phyloP scores from a whole-genome alignment of 139 green algal species.

The Auxenochlorella pyrenoidosa region DNA sequence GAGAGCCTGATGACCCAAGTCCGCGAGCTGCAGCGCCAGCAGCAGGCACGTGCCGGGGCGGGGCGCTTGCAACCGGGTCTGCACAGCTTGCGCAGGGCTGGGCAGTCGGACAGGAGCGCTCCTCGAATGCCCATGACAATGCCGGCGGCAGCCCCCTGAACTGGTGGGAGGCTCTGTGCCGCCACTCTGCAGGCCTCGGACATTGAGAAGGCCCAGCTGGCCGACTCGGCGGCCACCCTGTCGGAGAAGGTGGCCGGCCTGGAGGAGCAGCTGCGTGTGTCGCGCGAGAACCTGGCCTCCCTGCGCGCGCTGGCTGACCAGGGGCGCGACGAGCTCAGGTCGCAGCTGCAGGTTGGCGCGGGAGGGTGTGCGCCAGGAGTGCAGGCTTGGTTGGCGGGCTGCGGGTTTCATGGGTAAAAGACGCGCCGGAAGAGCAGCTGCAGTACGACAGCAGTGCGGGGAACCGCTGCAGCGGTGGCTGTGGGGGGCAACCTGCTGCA shows the following conservation, averaged over 20 bases:
- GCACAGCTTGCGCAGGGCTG: neutral
- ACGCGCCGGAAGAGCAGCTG: too few species aligned
- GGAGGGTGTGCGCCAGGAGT: too few species aligned
- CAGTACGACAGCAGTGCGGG: too few species aligned
- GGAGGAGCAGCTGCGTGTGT: conserved; percentile 23
- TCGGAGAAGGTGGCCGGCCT: neutral
- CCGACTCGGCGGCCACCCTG: neutral
- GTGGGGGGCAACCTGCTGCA: too few species aligned
- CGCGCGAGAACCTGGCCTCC: conserved; percentile 14
- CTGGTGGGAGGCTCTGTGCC: neutral
- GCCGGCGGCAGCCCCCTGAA: neutral
- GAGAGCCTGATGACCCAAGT: conserved; percentile 19
- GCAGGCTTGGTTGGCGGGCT: too few species aligned
- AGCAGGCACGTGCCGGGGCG: neutral
- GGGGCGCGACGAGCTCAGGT: neutral
- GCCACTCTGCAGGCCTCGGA: neutral
- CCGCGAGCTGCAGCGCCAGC: conserved; percentile 22
- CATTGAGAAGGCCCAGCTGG: conserved; percentile 15
- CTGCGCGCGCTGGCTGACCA: conserved; percentile 36
- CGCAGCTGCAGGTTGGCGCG: conserved; percentile 4
- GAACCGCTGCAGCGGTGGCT: too few species aligned
- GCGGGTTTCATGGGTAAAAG: too few species aligned
- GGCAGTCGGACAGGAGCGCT: too few species aligned
- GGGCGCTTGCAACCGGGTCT: neutral
- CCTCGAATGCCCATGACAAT: neutral